A percentile compares a stretch with the other conserved stretches of the same genome.
Evolutionary conservation across 225 moss, liverwort and hornwort genomes (phyloP).

Genomic region (Sphagnum tenellum): DNA sequence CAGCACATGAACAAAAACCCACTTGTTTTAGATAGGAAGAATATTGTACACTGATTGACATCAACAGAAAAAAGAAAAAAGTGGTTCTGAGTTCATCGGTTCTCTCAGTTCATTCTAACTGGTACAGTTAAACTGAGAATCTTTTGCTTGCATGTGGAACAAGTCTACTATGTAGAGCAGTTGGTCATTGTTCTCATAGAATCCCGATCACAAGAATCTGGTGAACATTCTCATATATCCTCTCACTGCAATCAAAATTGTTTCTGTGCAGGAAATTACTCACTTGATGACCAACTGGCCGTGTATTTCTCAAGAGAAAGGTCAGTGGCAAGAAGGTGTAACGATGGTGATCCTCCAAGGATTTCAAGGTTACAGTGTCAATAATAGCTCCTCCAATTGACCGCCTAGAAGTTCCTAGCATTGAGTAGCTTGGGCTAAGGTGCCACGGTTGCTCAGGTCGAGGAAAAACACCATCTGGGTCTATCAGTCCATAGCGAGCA

Average conservation of each 20-base stretch:
- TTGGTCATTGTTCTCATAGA: not conserved
- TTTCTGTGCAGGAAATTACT: constrained; percentile 1
- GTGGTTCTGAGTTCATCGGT: no score
- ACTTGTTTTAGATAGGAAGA: no score
- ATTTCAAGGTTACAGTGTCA: constrained; percentile 56
- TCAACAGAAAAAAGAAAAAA: no score
- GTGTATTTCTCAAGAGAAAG: constrained; percentile 63
- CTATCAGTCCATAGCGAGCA: constrained; percentile 43
- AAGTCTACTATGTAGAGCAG: not conserved
- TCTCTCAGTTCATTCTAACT: no score
- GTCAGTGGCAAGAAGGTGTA: constrained; percentile 51
- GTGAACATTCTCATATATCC: not conserved
- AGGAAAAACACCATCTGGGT: constrained; percentile 45
- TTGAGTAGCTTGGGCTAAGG: constrained; percentile 57
- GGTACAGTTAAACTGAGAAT: no score
- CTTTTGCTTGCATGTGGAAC: no score
- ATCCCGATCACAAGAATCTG: not conserved
- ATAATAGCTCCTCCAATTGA: constrained; percentile 79
- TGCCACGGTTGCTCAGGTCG: constrained; percentile 68
- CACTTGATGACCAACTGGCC: constrained; percentile 90
- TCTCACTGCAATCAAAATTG: no score
- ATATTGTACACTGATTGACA: not conserved
- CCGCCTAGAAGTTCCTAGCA: constrained; percentile 65
- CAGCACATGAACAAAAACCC: no score
- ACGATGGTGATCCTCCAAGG: constrained; percentile 51